These are phyloP conservation scores for Sphagnurus paluster DNA, from an alignment of 1,284 basidiomycete genomes.

Conservation along the genomic window DNA sequence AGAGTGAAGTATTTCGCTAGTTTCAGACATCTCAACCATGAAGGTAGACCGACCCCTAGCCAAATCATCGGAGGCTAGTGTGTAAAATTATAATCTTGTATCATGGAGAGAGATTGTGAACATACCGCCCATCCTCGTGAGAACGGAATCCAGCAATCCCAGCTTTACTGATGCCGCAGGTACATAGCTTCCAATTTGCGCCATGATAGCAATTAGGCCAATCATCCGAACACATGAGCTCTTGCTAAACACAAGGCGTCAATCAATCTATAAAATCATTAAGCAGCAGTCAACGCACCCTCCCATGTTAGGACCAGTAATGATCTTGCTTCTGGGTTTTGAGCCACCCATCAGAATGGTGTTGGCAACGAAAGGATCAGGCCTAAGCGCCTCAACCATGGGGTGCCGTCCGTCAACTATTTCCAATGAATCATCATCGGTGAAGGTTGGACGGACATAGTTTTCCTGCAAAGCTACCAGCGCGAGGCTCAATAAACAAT, in stretches of 20 bases:
- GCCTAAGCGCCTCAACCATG: conserved; percentile 76
- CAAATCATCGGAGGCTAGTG: conserved; percentile 81
- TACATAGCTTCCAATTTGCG: conserved; percentile 72
- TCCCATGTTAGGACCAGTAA: conserved; percentile 86
- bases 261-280: not conserved
- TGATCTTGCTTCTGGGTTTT: conserved; percentile 66
- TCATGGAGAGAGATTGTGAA: conserved; percentile 8
- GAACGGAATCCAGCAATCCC: conserved; percentile 80
- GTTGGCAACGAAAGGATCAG: conserved; percentile 84
- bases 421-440: conserved; percentile 58
- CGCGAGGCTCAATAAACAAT: conserved; percentile 74
- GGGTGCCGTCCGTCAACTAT: conserved; percentile 78
- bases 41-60: conserved; percentile 87
- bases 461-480: conserved; percentile 71
- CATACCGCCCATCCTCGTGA: conserved; percentile 84
- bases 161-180: conserved; percentile 75
- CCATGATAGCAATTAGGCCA: conserved; percentile 72
- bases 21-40: conserved; percentile 96
- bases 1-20: conserved; percentile 82
- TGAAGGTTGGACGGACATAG: conserved; percentile 71
- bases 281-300: conserved; percentile 36
- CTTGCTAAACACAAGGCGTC: conserved; percentile 45
- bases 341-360: conserved; percentile 55
- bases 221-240: conserved; percentile 77
- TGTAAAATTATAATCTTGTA: conserved; percentile 9